Percentiles rank a stretch among this genome's conserved stretches.
Evolutionary conservation across 495 filamentous ascomycete species (phyloP).

Genomic region (Bacidia gigantensis): DNA sequence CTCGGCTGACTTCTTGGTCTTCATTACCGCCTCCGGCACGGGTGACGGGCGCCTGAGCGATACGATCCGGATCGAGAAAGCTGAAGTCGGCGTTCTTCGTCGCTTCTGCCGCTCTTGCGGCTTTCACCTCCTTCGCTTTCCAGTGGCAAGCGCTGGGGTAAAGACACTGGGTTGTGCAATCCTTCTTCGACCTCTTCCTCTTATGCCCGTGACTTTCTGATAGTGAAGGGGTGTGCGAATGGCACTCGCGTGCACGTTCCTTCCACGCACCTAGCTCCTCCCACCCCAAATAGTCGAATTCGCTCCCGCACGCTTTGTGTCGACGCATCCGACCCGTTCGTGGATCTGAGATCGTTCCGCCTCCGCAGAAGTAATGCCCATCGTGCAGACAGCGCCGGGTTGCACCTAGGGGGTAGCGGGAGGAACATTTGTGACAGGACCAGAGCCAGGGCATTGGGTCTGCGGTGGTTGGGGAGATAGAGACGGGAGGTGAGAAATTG

Average conservation of each 20-base stretch:
- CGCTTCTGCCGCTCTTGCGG: not conserved
- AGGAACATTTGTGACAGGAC: conserved; percentile 33
- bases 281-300: conserved; percentile 37
- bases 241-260: not conserved
- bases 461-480: not conserved
- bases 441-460: conserved; percentile 28
- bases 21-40: too few relatives aligned
- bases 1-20: not conserved
- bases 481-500: too few relatives aligned
- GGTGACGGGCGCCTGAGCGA: conserved; percentile 7
- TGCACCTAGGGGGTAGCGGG: conserved; percentile 26
- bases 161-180: conserved; percentile 11
- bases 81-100: not conserved
- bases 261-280: conserved; percentile 27
- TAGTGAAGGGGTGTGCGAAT: not conserved
- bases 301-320: conserved; percentile 28
- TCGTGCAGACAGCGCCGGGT: conserved; percentile 36
- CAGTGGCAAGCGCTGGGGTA: conserved; percentile 16
- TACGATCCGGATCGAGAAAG: conserved; percentile 1
- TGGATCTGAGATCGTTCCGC: conserved; percentile 21
- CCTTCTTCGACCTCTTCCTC: not conserved
- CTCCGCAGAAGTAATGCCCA: conserved; percentile 35
- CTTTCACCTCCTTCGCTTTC: conserved; percentile 5
- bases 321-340: conserved; percentile 16
- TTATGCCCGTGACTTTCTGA: not conserved